These are phyloP conservation scores for Xylaria sp. DNA, from an alignment of 2,329 filamentous ascomycete genomes.

Conservation along the genomic window DNA sequence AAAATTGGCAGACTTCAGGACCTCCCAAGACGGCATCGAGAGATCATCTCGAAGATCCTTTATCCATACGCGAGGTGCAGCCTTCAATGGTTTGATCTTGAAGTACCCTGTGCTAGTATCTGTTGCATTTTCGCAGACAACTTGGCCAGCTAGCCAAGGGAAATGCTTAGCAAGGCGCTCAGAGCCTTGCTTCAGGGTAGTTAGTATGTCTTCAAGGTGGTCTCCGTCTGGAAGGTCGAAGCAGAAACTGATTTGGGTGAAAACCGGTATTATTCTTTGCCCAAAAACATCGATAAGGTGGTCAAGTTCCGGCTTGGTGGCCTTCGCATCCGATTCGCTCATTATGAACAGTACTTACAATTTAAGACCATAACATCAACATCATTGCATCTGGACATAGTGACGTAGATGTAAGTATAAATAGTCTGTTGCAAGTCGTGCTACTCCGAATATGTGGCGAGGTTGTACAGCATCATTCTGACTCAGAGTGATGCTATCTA, in stretches of 20 bases:
- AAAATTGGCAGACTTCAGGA: background rate
- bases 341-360: background rate
- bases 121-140: slow-evolving; percentile 19
- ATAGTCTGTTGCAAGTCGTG: background rate
- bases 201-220: slow-evolving; percentile 44
- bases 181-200: slow-evolving; percentile 50
- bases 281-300: slow-evolving; percentile 26
- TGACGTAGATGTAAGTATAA: background rate
- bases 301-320: background rate
- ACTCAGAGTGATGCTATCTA: slow-evolving; percentile 7
- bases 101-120: slow-evolving; percentile 16
- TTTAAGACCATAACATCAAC: background rate
- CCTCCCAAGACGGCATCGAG: slow-evolving; percentile 13
- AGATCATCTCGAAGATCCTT: slow-evolving; percentile 13
- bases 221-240: slow-evolving; percentile 46
- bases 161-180: slow-evolving; percentile 12
- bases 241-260: slow-evolving; percentile 53
- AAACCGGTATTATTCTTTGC: slow-evolving; percentile 47
- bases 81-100: slow-evolving; percentile 10
- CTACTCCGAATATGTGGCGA: no score
- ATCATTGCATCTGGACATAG: background rate
- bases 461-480: background rate
- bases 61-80: slow-evolving; percentile 20
- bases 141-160: slow-evolving; percentile 27
- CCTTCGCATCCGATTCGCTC: background rate